phyloP scores from a whole-genome alignment of 2,329 filamentous ascomycete genomes.

The Aspergillus texensis region DNA sequence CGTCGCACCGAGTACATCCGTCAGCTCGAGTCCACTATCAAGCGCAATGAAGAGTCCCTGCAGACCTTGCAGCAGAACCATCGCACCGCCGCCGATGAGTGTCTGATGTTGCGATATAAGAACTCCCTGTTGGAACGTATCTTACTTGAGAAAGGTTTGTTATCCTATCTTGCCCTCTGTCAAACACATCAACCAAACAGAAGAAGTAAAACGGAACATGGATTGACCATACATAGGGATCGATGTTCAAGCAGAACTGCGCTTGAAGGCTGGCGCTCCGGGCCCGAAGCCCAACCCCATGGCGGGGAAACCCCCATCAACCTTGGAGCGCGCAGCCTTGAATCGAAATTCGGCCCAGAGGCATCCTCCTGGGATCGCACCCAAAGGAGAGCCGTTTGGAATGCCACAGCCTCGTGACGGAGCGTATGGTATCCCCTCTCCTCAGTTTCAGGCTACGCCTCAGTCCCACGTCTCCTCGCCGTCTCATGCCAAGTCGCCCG shows the following conservation, averaged over 20 bases:
- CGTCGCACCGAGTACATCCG: conserved; percentile 99
- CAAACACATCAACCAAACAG: neutral
- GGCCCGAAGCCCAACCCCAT: conserved; percentile 65
- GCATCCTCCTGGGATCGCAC: conserved; percentile 73
- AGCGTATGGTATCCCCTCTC: conserved; percentile 55
- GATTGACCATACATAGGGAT: conserved; percentile 63
- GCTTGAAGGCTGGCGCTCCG: conserved; percentile 87
- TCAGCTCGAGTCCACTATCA: conserved; percentile 95
- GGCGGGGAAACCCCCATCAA: conserved; percentile 71
- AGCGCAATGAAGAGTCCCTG: conserved; percentile 91
- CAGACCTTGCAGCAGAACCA: conserved; percentile 93
- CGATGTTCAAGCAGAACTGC: conserved; percentile 94
- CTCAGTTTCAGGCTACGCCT: conserved; percentile 79
- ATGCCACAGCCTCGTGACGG: conserved; percentile 53
- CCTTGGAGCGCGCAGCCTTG: conserved; percentile 78
- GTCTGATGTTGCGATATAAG: conserved; percentile 97
- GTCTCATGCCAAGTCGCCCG: conserved; percentile 63
- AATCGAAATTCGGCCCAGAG: conserved; percentile 75
- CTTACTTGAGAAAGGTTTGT: conserved; percentile 85
- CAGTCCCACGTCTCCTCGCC: conserved; percentile 77
- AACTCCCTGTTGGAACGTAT: conserved; percentile 96
- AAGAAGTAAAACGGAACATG: neutral
- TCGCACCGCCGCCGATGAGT: conserved; percentile 92
- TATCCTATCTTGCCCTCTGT: neutral
- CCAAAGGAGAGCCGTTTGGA: conserved; percentile 58